A percentile compares a stretch with the other conserved stretches of the same genome.
These are phyloP conservation scores for Margaritispora aquatica DNA, from an alignment of 495 filamentous ascomycete genomes.

Conservation along the genomic window DNA sequence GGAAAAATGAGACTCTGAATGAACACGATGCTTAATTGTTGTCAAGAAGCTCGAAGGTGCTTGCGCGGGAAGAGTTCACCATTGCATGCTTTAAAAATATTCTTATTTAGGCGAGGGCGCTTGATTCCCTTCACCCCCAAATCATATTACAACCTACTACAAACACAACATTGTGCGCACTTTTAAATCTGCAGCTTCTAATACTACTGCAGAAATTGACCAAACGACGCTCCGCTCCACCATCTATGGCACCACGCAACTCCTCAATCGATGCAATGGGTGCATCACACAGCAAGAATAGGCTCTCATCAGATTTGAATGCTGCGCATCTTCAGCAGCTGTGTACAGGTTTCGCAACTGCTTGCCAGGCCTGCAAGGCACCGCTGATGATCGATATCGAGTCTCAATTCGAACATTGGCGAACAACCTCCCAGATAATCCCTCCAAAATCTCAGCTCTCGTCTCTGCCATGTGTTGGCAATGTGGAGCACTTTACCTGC, in stretches of 20 bases:
- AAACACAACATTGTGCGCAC: background rate
- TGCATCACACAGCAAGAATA: background rate
- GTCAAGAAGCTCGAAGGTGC: no score
- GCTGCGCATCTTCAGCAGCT: background rate
- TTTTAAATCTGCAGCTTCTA: background rate
- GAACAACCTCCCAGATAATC: slow-evolving; percentile 7
- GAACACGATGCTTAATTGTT: no score
- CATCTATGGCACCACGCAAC: background rate
- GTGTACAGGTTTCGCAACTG: background rate
- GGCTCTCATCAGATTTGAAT: background rate
- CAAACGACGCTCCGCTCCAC: background rate
- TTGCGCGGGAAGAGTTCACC: no score
- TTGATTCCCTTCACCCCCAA: background rate
- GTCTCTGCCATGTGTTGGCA: background rate
- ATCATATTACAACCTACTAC: background rate
- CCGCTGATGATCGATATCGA: background rate
- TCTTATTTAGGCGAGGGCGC: background rate
- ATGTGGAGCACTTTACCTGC: slow-evolving; percentile 2
- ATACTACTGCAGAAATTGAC: background rate
- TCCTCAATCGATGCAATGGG: background rate
- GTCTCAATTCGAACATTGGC: slow-evolving; percentile 5
- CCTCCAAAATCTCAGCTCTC: slow-evolving; percentile 7
- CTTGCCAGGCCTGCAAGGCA: background rate
- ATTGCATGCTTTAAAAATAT: background rate
- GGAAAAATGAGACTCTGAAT: no score